phyloP scores from a whole-genome alignment of 768 basidiomycete genomes.

The Hebeloma cylindrosporum region DNA sequence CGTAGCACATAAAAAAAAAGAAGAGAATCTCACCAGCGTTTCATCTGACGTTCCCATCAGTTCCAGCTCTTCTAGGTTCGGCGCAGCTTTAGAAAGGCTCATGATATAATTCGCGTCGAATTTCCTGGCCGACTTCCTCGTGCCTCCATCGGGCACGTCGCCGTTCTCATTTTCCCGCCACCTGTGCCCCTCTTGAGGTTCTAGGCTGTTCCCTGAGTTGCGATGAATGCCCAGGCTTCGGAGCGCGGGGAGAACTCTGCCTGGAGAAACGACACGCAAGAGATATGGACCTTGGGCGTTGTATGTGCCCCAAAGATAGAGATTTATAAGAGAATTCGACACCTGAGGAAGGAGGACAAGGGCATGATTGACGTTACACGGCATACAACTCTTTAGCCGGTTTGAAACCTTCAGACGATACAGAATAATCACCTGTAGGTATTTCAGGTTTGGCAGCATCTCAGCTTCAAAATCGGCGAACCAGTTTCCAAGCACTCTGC shows the following conservation, averaged over 20 bases:
- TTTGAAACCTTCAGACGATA: neutral
- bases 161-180: neutral
- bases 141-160: too few species aligned
- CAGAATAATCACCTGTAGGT: neutral
- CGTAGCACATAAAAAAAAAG: neutral
- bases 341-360: conserved; percentile 1
- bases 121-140: neutral
- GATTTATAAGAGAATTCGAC: neutral
- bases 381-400: neutral
- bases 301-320: neutral
- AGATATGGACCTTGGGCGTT: conserved; percentile 2
- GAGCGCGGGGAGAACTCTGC: neutral
- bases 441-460: conserved; percentile 3
- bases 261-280: neutral
- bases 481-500: neutral
- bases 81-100: neutral
- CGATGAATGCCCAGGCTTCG: conserved; percentile 2
- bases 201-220: neutral
- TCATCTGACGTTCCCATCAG: neutral
- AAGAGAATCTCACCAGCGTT: neutral
- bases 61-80: conserved; percentile 1
- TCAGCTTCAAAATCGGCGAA: neutral
- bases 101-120: neutral
- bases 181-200: neutral
- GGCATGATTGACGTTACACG: conserved; percentile 1